phyloP scores from a whole-genome alignment of 1,139 yeast genomes.

The Yamadazyma buinensis region DNA sequence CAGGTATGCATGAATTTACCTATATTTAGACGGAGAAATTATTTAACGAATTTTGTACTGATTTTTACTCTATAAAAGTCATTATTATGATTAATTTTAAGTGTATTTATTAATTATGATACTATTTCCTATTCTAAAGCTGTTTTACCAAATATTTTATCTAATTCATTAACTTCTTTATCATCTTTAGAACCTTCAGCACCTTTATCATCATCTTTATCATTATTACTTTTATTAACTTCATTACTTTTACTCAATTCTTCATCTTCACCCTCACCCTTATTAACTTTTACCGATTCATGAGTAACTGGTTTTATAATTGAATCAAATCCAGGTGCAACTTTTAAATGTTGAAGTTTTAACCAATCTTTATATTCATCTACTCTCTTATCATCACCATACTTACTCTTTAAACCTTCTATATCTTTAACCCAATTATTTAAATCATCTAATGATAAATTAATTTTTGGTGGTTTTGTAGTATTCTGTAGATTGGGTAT shows the following conservation, averaged over 20 bases:
- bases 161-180: slow-evolving; percentile 23
- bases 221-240: too few relatives aligned
- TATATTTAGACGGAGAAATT: too few relatives aligned
- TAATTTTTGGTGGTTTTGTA: slow-evolving; percentile 39
- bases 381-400: slow-evolving; percentile 13
- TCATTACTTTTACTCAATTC: slow-evolving; percentile 26
- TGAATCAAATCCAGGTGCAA: slow-evolving; percentile 43
- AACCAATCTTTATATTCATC: slow-evolving; percentile 31
- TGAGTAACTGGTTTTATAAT: slow-evolving; percentile 33
- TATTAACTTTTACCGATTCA: background rate
- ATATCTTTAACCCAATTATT: slow-evolving; percentile 28
- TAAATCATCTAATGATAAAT: slow-evolving; percentile 25
- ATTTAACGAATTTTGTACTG: too few relatives aligned
- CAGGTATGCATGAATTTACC: too few relatives aligned
- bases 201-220: background rate
- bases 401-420: slow-evolving; percentile 14
- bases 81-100: too few relatives aligned
- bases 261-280: background rate
- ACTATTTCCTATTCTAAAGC: slow-evolving; percentile 1
- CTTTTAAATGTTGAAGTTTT: slow-evolving; percentile 26
- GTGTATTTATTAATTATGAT: too few relatives aligned
- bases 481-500: slow-evolving; percentile 31
- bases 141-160: slow-evolving; percentile 25
- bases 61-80: too few relatives aligned
- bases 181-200: background rate